Evolutionary conservation across 305 asterid genomes (phyloP), one percentile per base, ranked within the genome.

Genomic region (Fraxinus floribunda): DNA sequence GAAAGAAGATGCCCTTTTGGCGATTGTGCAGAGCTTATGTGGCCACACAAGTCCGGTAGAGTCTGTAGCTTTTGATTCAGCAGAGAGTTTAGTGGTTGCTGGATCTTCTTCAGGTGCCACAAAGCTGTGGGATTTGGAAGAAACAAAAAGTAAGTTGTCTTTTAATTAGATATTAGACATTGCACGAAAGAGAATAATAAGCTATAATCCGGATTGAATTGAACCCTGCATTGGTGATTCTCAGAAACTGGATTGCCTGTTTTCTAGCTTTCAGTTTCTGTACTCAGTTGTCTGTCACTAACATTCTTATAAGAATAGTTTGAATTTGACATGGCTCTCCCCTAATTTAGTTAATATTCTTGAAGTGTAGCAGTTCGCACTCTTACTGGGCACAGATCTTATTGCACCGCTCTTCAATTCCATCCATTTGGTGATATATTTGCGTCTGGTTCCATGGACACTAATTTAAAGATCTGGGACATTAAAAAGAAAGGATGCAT

Each of bases 381-480:
- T 83, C 95, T 94, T 82, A 91, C 91, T 83, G 99, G 99, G 80
- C 99, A 97, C 91, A 90, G 97, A 90, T 97, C 99, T 80, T 92
- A 93, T 86, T 97, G 99, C 85, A 94, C 97, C 75, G 98, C 99
- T 77, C 91, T 93, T 79, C 97, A 95, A 84, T 97, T 94, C 87
- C 98, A 97, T 84, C 99, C 99, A 78, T 97, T 97, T 87, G 99
- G 98, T 79, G 99, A 97, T 86, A 93, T 97, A 87, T 93, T 97
- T 87, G 98, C 99, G 24, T 94, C 99, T 84, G 99, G 99, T 87
- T 97, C 99, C 79, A 92, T 97, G 99, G 99, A 97, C 87, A 92
- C 97, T 78, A 92, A 97, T 88, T 90, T 97, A 44, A 97, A 93
- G 91, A 87, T 97, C 86, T 97, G 99, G 99, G 99, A 97, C 88